Evolutionary conservation across 1,139 yeast species (phyloP).

Genomic region (Protomyces macrosporus): DNA sequence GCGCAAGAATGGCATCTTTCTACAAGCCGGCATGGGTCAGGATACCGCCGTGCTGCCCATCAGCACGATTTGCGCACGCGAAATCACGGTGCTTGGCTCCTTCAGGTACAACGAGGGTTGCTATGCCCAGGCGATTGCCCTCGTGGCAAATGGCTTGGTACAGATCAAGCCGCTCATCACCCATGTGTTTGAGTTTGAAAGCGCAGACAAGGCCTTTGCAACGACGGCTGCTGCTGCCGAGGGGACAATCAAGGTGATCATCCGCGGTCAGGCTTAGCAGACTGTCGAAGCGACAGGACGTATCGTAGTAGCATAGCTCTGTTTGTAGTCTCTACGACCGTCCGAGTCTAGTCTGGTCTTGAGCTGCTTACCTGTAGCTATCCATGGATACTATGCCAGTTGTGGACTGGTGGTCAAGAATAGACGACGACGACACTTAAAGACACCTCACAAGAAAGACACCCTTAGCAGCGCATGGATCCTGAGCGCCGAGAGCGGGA

Average conservation of each 20-base stretch:
- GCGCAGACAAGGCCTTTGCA: slow-evolving; percentile 77
- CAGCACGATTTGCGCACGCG: slow-evolving; percentile 63
- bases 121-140: slow-evolving; percentile 65
- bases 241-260: slow-evolving; percentile 27
- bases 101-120: slow-evolving; percentile 76
- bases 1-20: slow-evolving; percentile 59
- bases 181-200: slow-evolving; percentile 65
- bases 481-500: background rate
- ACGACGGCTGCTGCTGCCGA: slow-evolving; percentile 26
- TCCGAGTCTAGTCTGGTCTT: too few species aligned
- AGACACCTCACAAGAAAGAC: too few species aligned
- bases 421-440: too few species aligned
- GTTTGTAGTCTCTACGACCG: too few species aligned
- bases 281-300: too few species aligned
- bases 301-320: too few species aligned
- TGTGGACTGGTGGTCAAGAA: too few species aligned
- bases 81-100: slow-evolving; percentile 62
- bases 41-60: slow-evolving; percentile 68
- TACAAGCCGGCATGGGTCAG: slow-evolving; percentile 63
- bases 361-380: too few species aligned
- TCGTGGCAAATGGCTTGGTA: slow-evolving; percentile 57
- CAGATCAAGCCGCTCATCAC: slow-evolving; percentile 67
- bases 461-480: background rate
- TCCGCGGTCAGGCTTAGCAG: slow-evolving; percentile 14
- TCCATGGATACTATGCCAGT: too few species aligned